Conservation (phyloP, 108 stramenopile species). For the Cyclotella sp. region DNA sequence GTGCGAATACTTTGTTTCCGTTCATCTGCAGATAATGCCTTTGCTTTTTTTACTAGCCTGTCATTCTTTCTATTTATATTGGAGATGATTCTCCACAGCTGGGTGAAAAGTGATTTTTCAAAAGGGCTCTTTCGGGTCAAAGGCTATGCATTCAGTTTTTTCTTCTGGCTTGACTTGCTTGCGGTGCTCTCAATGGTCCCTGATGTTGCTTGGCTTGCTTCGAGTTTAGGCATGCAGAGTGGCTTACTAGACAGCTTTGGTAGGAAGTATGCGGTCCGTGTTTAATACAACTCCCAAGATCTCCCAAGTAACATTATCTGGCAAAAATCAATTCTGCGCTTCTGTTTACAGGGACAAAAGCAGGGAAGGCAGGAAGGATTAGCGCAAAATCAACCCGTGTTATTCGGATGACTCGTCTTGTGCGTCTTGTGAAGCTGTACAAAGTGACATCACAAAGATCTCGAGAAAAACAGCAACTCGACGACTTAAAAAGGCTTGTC, state of each 20-base stretch:
- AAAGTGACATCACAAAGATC: constrained; percentile 62
- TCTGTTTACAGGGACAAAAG: constrained; percentile 33
- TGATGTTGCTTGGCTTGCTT: constrained; percentile 64
- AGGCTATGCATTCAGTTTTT: constrained; percentile 67
- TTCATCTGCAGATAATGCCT: constrained; percentile 56
- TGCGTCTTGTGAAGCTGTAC: constrained; percentile 78
- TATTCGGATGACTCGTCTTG: constrained; percentile 74
- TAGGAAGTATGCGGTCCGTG: constrained; percentile 8
- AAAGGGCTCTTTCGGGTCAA: constrained; percentile 40
- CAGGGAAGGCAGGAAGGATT: constrained; percentile 56
- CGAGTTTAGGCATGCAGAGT: constrained; percentile 38
- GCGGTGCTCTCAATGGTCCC: constrained; percentile 70
- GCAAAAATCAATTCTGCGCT: not conserved
- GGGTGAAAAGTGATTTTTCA: constrained; percentile 60
- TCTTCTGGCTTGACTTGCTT: constrained; percentile 78
- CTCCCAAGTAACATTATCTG: not conserved
- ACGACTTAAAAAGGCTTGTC: constrained; percentile 50
- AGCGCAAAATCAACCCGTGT: constrained; percentile 62
- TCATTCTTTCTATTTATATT: constrained; percentile 61
- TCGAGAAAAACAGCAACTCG: constrained; percentile 52
- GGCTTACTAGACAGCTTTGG: constrained; percentile 42
- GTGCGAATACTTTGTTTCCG: constrained; percentile 55
- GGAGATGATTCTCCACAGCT: constrained; percentile 63
- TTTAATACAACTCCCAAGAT: not conserved
- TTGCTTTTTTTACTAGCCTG: constrained; percentile 53